phyloP scores from a whole-genome alignment of 1,284 basidiomycete species.

The Cerioporus squamosus region DNA sequence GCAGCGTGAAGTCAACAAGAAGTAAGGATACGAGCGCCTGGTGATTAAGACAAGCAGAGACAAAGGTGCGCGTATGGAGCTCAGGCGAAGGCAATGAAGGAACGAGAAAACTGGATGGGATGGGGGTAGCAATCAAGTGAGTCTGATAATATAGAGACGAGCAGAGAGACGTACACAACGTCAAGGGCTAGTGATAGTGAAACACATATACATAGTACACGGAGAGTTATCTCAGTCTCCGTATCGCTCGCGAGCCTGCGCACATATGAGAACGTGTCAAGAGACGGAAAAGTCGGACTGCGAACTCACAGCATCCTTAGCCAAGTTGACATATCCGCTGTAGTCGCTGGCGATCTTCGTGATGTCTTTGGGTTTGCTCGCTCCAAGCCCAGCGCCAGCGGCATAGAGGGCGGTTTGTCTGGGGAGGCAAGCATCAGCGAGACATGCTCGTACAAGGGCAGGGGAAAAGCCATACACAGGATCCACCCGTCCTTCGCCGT shows the following conservation, averaged over 20 bases:
- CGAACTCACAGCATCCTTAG: constrained; percentile 59
- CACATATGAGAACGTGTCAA: neutral
- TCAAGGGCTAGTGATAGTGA: too few relatives aligned
- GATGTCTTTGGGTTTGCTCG: constrained; percentile 85
- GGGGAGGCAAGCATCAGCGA: neutral
- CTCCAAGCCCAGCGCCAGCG: constrained; percentile 85
- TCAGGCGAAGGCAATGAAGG: too few relatives aligned
- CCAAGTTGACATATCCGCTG: constrained; percentile 75
- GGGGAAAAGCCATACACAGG: constrained; percentile 63
- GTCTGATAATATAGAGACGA: too few relatives aligned
- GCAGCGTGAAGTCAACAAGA: too few relatives aligned
- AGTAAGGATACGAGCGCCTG: too few relatives aligned
- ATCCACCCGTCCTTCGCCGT: constrained; percentile 83
- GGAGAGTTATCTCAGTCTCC: constrained; percentile 27
- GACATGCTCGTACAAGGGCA: neutral
- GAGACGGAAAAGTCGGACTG: neutral
- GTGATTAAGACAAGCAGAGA: too few relatives aligned
- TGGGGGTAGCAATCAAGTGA: too few relatives aligned
- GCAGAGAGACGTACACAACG: too few relatives aligned
- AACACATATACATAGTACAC: neutral
- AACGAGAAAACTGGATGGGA: too few relatives aligned
- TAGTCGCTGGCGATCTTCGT: constrained; percentile 76
- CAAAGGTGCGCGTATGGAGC: too few relatives aligned
- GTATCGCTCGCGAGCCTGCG: constrained; percentile 37
- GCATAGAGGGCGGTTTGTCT: constrained; percentile 86